Percentiles rank a stretch among this genome's conserved stretches.
Conservation (phyloP, 148 eudicot species). For the Chenopodium berlandieri region DNA sequence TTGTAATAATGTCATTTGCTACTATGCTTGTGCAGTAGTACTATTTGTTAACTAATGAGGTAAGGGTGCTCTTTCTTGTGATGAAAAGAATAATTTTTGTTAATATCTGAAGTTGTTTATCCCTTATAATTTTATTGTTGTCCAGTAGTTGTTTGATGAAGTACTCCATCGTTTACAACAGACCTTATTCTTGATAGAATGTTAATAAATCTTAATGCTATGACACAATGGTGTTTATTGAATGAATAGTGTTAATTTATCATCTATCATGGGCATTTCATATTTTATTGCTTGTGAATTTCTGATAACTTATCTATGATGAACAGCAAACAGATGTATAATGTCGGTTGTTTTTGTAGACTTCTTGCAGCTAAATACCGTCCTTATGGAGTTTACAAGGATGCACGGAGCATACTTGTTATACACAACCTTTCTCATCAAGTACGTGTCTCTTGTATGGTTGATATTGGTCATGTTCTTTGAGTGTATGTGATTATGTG, state of each 20-base stretch:
- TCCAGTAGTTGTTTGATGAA: background rate
- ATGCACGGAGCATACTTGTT: constrained; percentile 78
- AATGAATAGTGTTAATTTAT: background rate
- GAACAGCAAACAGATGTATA: background rate
- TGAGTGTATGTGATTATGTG: background rate
- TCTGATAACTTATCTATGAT: background rate
- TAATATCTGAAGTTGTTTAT: background rate
- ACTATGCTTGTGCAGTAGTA: background rate
- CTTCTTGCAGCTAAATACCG: constrained; percentile 97
- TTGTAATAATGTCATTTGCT: background rate
- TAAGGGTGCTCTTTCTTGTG: background rate
- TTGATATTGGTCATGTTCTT: background rate
- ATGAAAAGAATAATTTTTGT: background rate
- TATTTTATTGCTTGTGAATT: background rate
- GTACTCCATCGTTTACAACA: background rate
- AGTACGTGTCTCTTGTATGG: constrained; percentile 37
- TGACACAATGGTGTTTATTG: background rate
- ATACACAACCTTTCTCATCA: constrained; percentile 96
- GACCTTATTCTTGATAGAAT: background rate
- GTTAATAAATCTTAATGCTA: too few species aligned
- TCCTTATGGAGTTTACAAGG: constrained; percentile 94
- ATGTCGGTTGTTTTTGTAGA: constrained; percentile 36
- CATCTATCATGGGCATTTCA: background rate
- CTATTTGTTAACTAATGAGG: background rate
- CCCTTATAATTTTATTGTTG: background rate